Evolutionary conservation across 257 asterid species (phyloP), one percentile per base, ranked within the genome.

Genomic region (Forsythia suspensa): DNA sequence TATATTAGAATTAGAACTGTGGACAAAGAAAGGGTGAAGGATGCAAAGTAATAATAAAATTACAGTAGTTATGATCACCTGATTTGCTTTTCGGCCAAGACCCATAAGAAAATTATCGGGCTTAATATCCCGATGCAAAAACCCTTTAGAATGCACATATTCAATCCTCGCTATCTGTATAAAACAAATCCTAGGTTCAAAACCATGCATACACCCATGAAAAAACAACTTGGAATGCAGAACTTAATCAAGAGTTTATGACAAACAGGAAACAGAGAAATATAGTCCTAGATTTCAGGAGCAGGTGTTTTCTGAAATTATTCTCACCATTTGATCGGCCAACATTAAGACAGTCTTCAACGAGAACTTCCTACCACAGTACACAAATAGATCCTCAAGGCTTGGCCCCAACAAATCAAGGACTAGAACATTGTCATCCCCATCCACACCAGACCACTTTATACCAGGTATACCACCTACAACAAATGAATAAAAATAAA

Each of bases 31-130:
- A 75, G 16, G 39, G 67, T 11, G 24, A 81, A 24, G 52, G 61
- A 18, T 21, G 46, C 65, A 68, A 78, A 55, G 37, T 15, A 82
- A 72, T 59, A 69, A 63, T 29, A 29, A 1, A 29, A 29, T 29
- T 29, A 29, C 52, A 48, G 29, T 70, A 66, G 18, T 20, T 65
- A 61, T 44, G 48, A 43, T 55, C 76, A 94, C 98, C 96, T 94
- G 98, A 85, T 91, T 94, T 18, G 98, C 98, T 87, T 92, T 94
- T 81, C 98, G 93, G 80, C 97, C 98, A 83, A 94, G 97, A 74
- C 98, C 98, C 98, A 94, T 94, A 51, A 94, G 92, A 85, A 94
- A 94, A 91, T 94, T 94, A 85, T 94, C 98, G 13, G 98, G 98
- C 81, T 94, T 94, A 68, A 94, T 88, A 89, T 94, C 98, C 78